A percentile compares a stretch with the other conserved stretches of the same genome.
These are phyloP conservation scores for Boletus nobilissimus DNA, from an alignment of 1,284 basidiomycete species.

Conservation along the genomic window DNA sequence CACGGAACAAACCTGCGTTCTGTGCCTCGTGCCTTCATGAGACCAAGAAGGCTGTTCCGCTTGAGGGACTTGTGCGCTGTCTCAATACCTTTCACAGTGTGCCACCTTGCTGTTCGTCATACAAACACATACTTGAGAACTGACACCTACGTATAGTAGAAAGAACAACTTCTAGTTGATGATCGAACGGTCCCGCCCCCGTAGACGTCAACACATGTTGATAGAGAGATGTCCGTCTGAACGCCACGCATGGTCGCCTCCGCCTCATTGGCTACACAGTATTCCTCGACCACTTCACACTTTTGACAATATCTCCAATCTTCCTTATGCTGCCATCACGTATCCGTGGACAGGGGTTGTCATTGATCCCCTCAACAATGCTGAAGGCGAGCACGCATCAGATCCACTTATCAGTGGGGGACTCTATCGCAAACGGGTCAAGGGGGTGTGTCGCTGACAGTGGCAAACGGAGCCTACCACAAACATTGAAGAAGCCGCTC, in stretches of 20 bases:
- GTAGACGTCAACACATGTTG: too few relatives aligned
- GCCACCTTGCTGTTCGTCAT: slow-evolving; percentile 4
- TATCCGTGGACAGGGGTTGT: background rate
- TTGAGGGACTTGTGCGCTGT: slow-evolving; percentile 96
- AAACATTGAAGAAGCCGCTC: slow-evolving; percentile 86
- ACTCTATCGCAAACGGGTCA: slow-evolving; percentile 49
- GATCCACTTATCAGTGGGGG: slow-evolving; percentile 70
- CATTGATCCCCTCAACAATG: too few relatives aligned
- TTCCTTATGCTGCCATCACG: background rate
- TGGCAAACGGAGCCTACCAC: slow-evolving; percentile 58
- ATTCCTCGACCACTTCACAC: background rate
- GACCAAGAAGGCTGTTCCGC: slow-evolving; percentile 89
- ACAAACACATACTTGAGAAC: background rate
- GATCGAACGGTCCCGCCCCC: too few relatives aligned
- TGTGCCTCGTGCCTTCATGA: slow-evolving; percentile 99
- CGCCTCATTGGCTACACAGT: background rate
- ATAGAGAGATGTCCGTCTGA: too few relatives aligned
- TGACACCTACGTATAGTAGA: slow-evolving; percentile 86
- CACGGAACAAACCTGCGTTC: slow-evolving; percentile 81
- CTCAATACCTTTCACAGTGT: slow-evolving; percentile 70
- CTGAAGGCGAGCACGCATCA: too few relatives aligned
- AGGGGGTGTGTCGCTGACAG: too few relatives aligned
- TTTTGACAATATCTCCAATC: too few relatives aligned
- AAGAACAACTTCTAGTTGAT: slow-evolving; percentile 94
- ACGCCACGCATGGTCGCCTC: background rate